Evolutionary conservation across 179 eudicot species (phyloP), one percentile per base, ranked within the genome.

Genomic region (Gypsophila paniculata): DNA sequence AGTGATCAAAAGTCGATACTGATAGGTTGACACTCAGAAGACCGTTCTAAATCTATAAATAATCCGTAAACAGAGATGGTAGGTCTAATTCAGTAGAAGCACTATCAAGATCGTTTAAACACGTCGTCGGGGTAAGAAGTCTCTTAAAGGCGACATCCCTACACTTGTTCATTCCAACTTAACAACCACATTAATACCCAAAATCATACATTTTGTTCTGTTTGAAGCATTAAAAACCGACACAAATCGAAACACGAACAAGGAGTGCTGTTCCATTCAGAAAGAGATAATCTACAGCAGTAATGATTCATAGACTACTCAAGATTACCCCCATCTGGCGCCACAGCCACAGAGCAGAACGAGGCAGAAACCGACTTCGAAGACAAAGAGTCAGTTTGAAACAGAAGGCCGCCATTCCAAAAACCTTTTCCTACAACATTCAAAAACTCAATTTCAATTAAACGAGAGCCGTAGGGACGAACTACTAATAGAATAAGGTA

Each of bases 311-410:
- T n/a, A n/a, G n/a, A n/a, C n/a, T n/a, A n/a, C n/a, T n/a, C n/a
- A n/a, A n/a, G n/a, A 67, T 54, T 71, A 61, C 78, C 76, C 0
- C 32, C 58, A 25, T 22, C 51, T 25, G 25, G 70, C 25, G 63
- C 76, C 8, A 66, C 70, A 1, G 76, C 49, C 6, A 39, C 72
- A 2, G 82, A 75, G 22, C 73, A 65, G 63, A 79, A 79, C 52
- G 79, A 34, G n/a, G 73, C 65, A 13, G 65, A 9, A 51, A 36
- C 65, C 39, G 72, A 22, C 65, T 74, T 23, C 0, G 68, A 70
- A 59, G 4, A 22, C 49, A 49, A 26, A 19, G 49, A 9, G 19
- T 48, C 29, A 1, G 2, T 18, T 22, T 60, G 49, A 17, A 38
- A 32, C 21, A 10, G 18, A 32, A 26, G 2, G 32, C 71, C 61